Evolutionary conservation across 73 alveolate genomes (phyloP), one percentile per base, ranked within the genome.

Genomic region (Paramecium biaurelia): DNA sequence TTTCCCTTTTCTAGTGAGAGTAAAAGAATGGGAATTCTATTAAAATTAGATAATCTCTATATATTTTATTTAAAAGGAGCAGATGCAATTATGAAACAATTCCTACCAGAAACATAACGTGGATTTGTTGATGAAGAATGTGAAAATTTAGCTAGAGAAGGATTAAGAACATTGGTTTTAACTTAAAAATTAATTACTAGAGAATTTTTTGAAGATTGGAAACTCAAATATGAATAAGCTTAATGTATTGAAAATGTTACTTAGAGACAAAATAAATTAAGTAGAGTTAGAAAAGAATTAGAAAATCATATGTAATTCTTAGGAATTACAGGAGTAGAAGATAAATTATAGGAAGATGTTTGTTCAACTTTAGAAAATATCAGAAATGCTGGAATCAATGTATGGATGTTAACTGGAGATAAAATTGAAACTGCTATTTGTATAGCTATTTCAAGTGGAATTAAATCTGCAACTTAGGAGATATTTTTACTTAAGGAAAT

Each of bases 361-460:
- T 87, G 96, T 76, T 56, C 59, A 26, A 98, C 99, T 1, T 92
- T 98, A n/a, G 99, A 98, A 92, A 92, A 96, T 76, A 74, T 98
- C 34, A 95, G 99, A 93, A 93, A 92, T 24, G 99, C 98, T 34
- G 99, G 99, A 8, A 96, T 98, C 72, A 92, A 95, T 70, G 94
- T 98, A 10, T 98, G 99, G 99, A 97, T 98, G 99, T 95, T 98
- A n/a, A 98, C 99, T 15, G 99, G 99, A 26, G 99, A 98, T 93
- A 98, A 98, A 92, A 97, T 96, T 11, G 99, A 98, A 89, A 98
- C 99, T 14, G 99, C 99, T n/a, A 98, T 94, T 35, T 97, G 99
- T 89, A 98, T 98, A 35, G 98, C 99, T 43, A 94, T 97, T 1
- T 95, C 99, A 14, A 95, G 99, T 21, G 99, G 99, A 9, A 92